phyloP scores from a whole-genome alignment of 2,329 filamentous ascomycete genomes.

The Colletotrichum falcatum region DNA sequence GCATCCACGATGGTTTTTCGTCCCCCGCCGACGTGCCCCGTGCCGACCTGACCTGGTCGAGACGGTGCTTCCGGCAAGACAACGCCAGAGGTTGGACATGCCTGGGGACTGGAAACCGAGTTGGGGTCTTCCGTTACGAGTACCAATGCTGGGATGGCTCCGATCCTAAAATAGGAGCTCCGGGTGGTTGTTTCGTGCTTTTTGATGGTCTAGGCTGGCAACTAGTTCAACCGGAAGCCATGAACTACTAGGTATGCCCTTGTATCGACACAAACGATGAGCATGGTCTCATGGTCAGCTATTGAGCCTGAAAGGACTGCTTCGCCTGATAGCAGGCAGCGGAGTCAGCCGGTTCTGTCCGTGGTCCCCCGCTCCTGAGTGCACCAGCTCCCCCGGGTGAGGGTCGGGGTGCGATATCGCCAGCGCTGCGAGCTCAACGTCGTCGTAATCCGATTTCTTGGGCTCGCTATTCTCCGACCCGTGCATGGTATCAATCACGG shows the following conservation, averaged over 20 bases:
- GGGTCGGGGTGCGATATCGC: not conserved
- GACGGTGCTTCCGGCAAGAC: not conserved
- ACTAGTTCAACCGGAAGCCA: not conserved
- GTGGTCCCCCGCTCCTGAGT: not conserved
- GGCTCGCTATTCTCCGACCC: conserved; percentile 24
- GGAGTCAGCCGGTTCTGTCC: not conserved
- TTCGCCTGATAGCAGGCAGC: conserved; percentile 17
- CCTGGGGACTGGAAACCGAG: not conserved
- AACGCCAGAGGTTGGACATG: too few relatives aligned
- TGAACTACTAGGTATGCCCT: not conserved
- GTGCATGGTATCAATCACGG: not conserved
- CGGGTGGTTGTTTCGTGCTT: not conserved
- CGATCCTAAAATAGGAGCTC: not conserved
- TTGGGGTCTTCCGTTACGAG: not conserved
- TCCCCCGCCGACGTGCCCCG: not conserved
- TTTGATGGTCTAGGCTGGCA: not conserved
- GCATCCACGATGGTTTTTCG: not conserved
- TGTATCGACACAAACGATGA: not conserved
- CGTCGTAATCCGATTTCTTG: conserved; percentile 22
- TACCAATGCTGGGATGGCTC: not conserved
- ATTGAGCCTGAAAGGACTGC: conserved; percentile 19
- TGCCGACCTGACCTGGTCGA: not conserved
- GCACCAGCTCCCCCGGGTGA: conserved; percentile 7
- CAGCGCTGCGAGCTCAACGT: conserved; percentile 24
- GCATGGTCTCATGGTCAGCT: not conserved